A percentile compares a stretch with the other conserved stretches of the same genome.
phyloP scores from a whole-genome alignment of 106 monocot genomes.

The Cymbidium sinense region DNA sequence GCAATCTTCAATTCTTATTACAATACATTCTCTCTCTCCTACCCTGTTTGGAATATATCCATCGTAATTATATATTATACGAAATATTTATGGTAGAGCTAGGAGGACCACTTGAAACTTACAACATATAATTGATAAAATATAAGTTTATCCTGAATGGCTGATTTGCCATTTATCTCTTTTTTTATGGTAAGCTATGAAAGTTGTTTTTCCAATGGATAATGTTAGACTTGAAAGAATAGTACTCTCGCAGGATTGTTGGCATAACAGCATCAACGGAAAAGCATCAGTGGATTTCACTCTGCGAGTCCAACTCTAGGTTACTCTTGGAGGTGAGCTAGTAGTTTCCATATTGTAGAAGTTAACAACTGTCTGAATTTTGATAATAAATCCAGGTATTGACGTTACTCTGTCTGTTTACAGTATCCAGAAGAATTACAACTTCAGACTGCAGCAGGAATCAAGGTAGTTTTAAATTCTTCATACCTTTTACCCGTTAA shows the following conservation, averaged over 20 bases:
- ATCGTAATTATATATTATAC: too few species aligned
- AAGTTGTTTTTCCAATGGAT: not conserved
- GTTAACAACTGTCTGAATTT: too few species aligned
- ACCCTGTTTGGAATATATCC: too few species aligned
- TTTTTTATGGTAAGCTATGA: not conserved
- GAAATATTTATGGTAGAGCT: too few species aligned
- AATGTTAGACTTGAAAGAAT: not conserved
- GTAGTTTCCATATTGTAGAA: not conserved
- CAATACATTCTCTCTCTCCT: too few species aligned
- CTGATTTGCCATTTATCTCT: too few species aligned
- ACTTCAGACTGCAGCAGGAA: constrained; percentile 51
- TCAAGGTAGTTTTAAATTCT: constrained; percentile 49
- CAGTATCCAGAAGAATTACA: constrained; percentile 55
- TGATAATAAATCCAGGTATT: not conserved
- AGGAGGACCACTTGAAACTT: too few species aligned
- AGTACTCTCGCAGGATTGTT: constrained; percentile 36
- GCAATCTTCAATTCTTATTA: too few species aligned
- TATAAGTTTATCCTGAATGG: too few species aligned
- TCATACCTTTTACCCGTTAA: not conserved
- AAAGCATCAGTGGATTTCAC: constrained; percentile 40
- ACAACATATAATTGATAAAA: too few species aligned
- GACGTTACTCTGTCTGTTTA: not conserved
- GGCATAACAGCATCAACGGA: constrained; percentile 44
- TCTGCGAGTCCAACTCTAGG: constrained; percentile 18
- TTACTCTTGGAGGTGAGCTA: constrained; percentile 28